Evolutionary conservation across 768 basidiomycete genomes (phyloP), one percentile per base, ranked within the genome.

Genomic region (Mycena rebaudengoi): DNA sequence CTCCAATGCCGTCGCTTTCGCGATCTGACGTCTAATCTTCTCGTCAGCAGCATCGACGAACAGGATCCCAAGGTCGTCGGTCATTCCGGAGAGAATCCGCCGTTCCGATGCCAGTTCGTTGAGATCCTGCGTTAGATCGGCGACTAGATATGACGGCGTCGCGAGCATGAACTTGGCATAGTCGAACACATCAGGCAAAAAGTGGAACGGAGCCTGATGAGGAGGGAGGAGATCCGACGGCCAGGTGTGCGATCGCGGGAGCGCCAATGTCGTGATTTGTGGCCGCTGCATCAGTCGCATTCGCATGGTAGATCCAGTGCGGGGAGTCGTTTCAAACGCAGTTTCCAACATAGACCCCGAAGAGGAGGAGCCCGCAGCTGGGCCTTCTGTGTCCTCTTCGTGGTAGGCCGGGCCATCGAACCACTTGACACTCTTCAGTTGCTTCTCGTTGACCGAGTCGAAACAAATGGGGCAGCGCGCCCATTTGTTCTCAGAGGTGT

Each of bases 161-260:
- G 95, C 95, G 25, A 99, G 88, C 96, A 99, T 98, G 80, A 99
- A 98, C 72, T 94, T 95, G 20, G 96, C 85, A 75, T 91, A 98
- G 37, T 80, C 79, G 66, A 89, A 88, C 39, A 98, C 92, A 71
- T 98, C 95, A 0, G 96, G 98, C 21, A 97, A 83, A 80, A 99
- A 99, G 73, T 98, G 88, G 81, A 96, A 99, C 7, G 98, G 97
- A 0, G 95, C 94, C 71, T 96, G 91, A 67, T 96, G 94, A 20
- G 95, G 92, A 14, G 94, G 91, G 29, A 98, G 79, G 2, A 96
- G 85, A 62, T 97, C 95, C 2, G 95, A 97, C 2, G 95, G 97
- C 96, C 96, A 99, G 3, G 95, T 94, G 16, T 80, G 71, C 2
- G 97, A 96, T 23, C 95, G 90, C 37, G 98, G 98, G 7, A 99